Evolutionary conservation across 2,329 filamentous ascomycete genomes (phyloP).

Genomic region (Monosporascus sp.): DNA sequence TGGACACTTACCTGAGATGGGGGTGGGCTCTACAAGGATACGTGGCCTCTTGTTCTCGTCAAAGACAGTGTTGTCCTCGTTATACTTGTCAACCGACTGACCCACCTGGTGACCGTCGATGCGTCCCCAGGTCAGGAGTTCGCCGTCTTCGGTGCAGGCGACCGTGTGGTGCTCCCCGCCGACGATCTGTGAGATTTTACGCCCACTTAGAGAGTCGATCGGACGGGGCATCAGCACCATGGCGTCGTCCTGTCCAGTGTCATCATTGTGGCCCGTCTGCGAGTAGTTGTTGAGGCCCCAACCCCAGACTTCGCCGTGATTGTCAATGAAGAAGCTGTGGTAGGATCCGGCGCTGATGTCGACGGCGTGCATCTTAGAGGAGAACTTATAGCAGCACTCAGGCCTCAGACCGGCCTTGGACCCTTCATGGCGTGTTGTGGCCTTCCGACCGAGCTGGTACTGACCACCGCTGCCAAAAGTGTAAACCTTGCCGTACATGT

Average conservation of each 20-base stretch:
- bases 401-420: constrained; percentile 12
- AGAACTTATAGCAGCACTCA: not conserved
- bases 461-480: constrained; percentile 72
- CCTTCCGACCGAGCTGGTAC: constrained; percentile 54
- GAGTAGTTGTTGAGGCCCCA: constrained; percentile 89
- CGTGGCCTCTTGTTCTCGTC: constrained; percentile 59
- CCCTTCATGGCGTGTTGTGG: constrained; percentile 48
- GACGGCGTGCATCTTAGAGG: constrained; percentile 34
- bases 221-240: constrained; percentile 48
- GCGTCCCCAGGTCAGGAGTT: constrained; percentile 57
- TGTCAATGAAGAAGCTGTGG: constrained; percentile 76
- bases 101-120: constrained; percentile 50
- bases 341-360: constrained; percentile 63
- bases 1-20: constrained; percentile 17
- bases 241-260: constrained; percentile 11
- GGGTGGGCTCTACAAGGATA: constrained; percentile 48
- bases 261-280: constrained; percentile 58
- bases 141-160: constrained; percentile 51
- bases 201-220: constrained; percentile 48
- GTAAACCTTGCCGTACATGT: constrained; percentile 58
- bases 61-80: constrained; percentile 50
- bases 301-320: constrained; percentile 64
- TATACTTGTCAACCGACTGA: constrained; percentile 46
- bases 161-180: constrained; percentile 65
- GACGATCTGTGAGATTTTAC: constrained; percentile 50